phyloP scores from a whole-genome alignment of 169 alveolate species.

The Pseudocohnilembus persalinus region DNA sequence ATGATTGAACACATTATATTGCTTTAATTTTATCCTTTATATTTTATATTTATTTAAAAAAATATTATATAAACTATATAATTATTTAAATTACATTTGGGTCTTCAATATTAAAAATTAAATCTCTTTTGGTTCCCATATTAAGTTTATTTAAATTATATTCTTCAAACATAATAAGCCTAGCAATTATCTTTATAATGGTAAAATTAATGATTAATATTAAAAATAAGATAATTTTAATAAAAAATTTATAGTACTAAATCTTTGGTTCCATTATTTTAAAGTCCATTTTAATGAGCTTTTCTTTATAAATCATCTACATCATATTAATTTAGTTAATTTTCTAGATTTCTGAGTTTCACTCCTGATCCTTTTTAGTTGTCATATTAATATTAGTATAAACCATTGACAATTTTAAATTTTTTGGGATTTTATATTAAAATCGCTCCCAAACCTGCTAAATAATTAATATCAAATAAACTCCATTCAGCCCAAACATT shows the following conservation, averaged over 20 bases:
- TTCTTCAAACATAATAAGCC: background rate
- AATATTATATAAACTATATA: no score
- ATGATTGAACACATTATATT: background rate
- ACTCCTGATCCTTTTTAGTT: background rate
- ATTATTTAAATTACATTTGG: background rate
- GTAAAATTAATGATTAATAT: no score
- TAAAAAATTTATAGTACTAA: background rate
- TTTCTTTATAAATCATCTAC: background rate
- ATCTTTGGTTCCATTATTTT: background rate
- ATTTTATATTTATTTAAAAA: no score
- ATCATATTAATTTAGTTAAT: background rate
- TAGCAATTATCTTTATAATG: background rate
- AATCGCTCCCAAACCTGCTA: background rate
- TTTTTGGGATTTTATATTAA: no score
- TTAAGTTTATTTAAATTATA: no score
- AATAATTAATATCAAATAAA: background rate
- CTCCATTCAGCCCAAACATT: background rate
- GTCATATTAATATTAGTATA: background rate
- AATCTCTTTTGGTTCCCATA: background rate
- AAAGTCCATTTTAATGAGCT: background rate
- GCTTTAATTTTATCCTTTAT: background rate
- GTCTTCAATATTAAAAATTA: background rate
- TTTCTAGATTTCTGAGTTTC: background rate
- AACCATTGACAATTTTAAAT: no score
- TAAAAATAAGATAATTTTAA: no score